Conservation (phyloP, 495 filamentous ascomycete species). For the Cercophora scortea region DNA sequence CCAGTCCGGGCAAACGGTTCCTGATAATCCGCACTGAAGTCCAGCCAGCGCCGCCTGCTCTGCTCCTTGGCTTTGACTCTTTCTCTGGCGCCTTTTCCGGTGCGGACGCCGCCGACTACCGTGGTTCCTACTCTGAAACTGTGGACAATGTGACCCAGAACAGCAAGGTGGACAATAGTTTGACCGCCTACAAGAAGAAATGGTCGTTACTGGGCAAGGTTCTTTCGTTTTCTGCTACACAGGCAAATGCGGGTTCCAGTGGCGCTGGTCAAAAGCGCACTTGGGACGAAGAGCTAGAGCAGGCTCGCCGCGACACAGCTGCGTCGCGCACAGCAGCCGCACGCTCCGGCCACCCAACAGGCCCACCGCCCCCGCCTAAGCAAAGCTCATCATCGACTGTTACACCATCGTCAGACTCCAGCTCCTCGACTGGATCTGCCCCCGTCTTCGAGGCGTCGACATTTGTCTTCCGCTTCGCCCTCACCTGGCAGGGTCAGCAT, state of each 20-base stretch:
- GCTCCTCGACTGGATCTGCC: constrained; percentile 34
- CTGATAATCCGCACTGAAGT: constrained; percentile 87
- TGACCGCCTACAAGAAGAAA: constrained; percentile 45
- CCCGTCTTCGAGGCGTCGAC: constrained; percentile 34
- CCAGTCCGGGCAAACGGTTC: constrained; percentile 83
- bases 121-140: constrained; percentile 3
- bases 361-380: constrained; percentile 26
- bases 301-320: constrained; percentile 36
- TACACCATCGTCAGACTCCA: constrained; percentile 27
- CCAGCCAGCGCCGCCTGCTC: constrained; percentile 43
- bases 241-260: constrained; percentile 2
- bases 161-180: constrained; percentile 3
- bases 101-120: constrained; percentile 6
- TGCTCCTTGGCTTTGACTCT: constrained; percentile 34
- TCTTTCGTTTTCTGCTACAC: constrained; percentile 41
- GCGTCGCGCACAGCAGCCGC: constrained; percentile 21
- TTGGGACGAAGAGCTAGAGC: constrained; percentile 33
- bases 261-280: constrained; percentile 11
- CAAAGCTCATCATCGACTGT: constrained; percentile 11
- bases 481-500: constrained; percentile 21
- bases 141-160: background rate
- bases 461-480: constrained; percentile 39
- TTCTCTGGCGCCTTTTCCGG: constrained; percentile 15
- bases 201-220: constrained; percentile 68
- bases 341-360: constrained; percentile 6